Conservation (phyloP, 305 asterid species). For the Petunia hybrid region DNA sequence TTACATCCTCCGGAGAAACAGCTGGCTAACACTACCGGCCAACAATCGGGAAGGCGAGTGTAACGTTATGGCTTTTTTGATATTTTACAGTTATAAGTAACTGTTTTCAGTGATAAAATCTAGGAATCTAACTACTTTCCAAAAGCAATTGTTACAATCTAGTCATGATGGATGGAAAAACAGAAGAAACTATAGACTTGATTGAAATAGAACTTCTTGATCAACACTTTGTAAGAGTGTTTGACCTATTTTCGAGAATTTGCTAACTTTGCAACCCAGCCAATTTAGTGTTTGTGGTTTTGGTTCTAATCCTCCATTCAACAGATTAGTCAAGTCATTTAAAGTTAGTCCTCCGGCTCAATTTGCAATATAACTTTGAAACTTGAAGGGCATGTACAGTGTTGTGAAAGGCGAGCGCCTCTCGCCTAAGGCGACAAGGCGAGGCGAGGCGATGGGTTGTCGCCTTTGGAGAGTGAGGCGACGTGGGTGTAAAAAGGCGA, state of each 20-base stretch:
- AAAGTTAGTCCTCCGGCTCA: not conserved
- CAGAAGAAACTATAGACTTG: not conserved
- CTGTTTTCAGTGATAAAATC: too few relatives aligned
- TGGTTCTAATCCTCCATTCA: not conserved
- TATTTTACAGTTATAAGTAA: too few relatives aligned
- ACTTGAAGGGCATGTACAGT: not conserved
- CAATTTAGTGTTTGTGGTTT: not conserved
- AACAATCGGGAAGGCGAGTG: too few relatives aligned
- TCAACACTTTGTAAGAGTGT: not conserved
- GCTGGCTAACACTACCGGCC: too few relatives aligned
- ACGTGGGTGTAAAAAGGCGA: too few relatives aligned
- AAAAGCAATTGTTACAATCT: not conserved
- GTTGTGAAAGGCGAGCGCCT: too few relatives aligned
- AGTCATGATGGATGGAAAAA: not conserved
- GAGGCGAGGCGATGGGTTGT: too few relatives aligned
- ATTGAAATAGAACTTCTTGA: not conserved
- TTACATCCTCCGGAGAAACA: not conserved
- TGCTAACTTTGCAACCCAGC: not conserved
- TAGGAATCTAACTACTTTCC: not conserved
- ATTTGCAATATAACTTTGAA: not conserved
- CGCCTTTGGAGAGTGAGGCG: too few relatives aligned
- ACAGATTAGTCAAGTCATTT: not conserved
- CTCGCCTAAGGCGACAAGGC: too few relatives aligned
- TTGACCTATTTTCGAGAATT: not conserved
- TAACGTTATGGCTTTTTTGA: too few relatives aligned